These are phyloP conservation scores for Xylaria curta DNA, from an alignment of 495 filamentous ascomycete genomes.

Conservation along the genomic window DNA sequence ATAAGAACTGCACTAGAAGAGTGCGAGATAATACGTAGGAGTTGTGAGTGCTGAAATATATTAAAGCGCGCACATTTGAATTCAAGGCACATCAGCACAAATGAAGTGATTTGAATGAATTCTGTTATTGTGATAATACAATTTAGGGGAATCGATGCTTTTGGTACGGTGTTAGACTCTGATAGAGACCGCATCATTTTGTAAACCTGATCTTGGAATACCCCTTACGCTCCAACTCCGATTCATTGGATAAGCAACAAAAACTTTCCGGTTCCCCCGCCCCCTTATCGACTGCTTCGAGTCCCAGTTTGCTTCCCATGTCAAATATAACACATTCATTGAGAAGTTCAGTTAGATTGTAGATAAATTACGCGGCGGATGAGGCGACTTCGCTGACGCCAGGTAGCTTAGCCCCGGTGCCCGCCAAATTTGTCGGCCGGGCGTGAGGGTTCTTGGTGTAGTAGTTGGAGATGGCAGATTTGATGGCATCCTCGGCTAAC, in stretches of 20 bases:
- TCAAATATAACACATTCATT: constrained; percentile 1
- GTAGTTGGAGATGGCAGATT: constrained; percentile 98
- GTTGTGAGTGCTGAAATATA: neutral
- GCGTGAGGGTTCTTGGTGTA: constrained; percentile 91
- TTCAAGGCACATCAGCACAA: neutral
- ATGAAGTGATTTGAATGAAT: neutral
- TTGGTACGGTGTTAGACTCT: neutral
- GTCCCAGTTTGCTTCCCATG: neutral
- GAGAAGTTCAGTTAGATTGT: neutral
- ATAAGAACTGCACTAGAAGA: neutral
- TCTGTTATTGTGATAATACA: constrained; percentile 15
- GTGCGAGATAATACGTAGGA: neutral
- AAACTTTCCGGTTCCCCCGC: neutral
- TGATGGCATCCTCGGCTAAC: constrained; percentile 99
- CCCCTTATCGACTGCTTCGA: constrained; percentile 7
- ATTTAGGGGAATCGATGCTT: constrained; percentile 4
- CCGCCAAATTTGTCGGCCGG: constrained; percentile 73
- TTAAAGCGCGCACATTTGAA: neutral
- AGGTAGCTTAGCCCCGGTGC: constrained; percentile 66
- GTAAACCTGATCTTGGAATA: constrained; percentile 6
- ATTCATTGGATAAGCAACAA: neutral
- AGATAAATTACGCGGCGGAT: constrained; percentile 28
- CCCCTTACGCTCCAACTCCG: constrained; percentile 17
- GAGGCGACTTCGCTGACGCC: constrained; percentile 29
- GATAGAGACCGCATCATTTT: neutral